Evolutionary conservation across 2,329 filamentous ascomycete species (phyloP).

Genomic region (Neofusicoccum laricinum): DNA sequence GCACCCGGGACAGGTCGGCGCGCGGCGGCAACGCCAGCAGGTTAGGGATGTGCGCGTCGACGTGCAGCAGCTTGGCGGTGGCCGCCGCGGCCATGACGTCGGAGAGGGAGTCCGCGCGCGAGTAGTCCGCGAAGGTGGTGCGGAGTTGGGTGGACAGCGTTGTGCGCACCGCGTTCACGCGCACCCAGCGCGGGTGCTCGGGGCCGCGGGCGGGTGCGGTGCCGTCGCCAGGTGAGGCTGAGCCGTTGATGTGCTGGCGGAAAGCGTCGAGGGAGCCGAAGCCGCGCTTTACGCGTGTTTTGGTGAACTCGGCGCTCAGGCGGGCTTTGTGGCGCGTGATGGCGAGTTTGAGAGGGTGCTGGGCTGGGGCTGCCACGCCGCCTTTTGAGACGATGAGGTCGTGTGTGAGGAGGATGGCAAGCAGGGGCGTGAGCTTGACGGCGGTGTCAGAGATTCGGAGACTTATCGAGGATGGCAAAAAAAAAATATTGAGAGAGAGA

Average conservation of each 20-base stretch:
- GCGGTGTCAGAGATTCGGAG: not conserved
- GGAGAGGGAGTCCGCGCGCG: slow-evolving; percentile 53
- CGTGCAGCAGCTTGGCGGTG: slow-evolving; percentile 54
- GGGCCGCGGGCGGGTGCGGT: slow-evolving; percentile 38
- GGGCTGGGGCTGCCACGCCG: slow-evolving; percentile 76
- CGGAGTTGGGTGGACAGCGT: slow-evolving; percentile 69
- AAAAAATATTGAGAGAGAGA: not conserved
- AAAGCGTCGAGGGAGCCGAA: slow-evolving; percentile 67
- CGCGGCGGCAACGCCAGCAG: slow-evolving; percentile 74
- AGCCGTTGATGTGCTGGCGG: slow-evolving; percentile 54
- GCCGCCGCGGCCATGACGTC: slow-evolving; percentile 51
- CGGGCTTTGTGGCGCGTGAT: slow-evolving; percentile 80
- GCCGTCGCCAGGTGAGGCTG: slow-evolving; percentile 21
- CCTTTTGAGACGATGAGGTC: slow-evolving; percentile 79
- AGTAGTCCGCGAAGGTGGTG: slow-evolving; percentile 68
- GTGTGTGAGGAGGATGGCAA: slow-evolving; percentile 80
- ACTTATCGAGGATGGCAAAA: not conserved
- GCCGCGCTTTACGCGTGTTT: slow-evolving; percentile 69
- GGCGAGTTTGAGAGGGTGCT: slow-evolving; percentile 72
- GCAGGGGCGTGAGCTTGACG: slow-evolving; percentile 68
- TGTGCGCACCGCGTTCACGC: slow-evolving; percentile 76
- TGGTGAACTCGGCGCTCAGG: slow-evolving; percentile 77
- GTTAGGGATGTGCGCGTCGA: slow-evolving; percentile 82
- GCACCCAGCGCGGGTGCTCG: slow-evolving; percentile 81
- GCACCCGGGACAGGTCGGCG: slow-evolving; percentile 68